These are phyloP conservation scores for Tetramitus jugosus DNA, from an alignment of 208 protist genomes.

Conservation along the genomic window DNA sequence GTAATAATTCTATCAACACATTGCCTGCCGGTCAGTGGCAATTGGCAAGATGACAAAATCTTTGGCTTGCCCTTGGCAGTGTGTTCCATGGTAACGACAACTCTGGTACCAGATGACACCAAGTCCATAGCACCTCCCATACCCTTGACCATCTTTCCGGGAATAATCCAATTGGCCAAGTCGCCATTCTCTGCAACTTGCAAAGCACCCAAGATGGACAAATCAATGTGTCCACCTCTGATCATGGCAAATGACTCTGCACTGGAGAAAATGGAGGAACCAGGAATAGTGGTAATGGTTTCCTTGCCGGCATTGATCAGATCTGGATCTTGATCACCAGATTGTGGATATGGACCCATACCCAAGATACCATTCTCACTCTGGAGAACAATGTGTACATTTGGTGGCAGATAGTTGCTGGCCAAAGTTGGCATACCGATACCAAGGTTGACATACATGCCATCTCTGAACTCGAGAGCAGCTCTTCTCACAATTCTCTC, in stretches of 20 bases:
- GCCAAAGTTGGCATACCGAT: slow-evolving; percentile 92
- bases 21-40: slow-evolving; percentile 77
- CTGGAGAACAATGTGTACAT: slow-evolving; percentile 74
- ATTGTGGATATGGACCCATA: slow-evolving; percentile 77
- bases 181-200: slow-evolving; percentile 84
- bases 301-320: slow-evolving; percentile 94
- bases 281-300: slow-evolving; percentile 85
- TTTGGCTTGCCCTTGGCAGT: slow-evolving; percentile 82
- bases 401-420: slow-evolving; percentile 70
- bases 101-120: slow-evolving; percentile 68
- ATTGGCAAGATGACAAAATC: slow-evolving; percentile 78
- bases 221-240: slow-evolving; percentile 84
- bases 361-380: slow-evolving; percentile 80
- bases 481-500: slow-evolving; percentile 80
- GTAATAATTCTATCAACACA: slow-evolving; percentile 89
- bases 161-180: slow-evolving; percentile 94
- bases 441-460: slow-evolving; percentile 90
- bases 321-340: slow-evolving; percentile 74
- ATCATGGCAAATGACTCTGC: slow-evolving; percentile 92
- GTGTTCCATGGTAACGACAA: slow-evolving; percentile 94
- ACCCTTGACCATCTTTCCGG: slow-evolving; percentile 93
- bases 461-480: slow-evolving; percentile 84
- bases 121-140: slow-evolving; percentile 94
- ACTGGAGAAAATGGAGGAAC: slow-evolving; percentile 78
- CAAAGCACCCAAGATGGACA: slow-evolving; percentile 91